Percentiles rank a stretch among this genome's conserved stretches.
Evolutionary conservation across 371 early-diverging fungal species (phyloP).

Genomic region (Capniomyces stellatus): DNA sequence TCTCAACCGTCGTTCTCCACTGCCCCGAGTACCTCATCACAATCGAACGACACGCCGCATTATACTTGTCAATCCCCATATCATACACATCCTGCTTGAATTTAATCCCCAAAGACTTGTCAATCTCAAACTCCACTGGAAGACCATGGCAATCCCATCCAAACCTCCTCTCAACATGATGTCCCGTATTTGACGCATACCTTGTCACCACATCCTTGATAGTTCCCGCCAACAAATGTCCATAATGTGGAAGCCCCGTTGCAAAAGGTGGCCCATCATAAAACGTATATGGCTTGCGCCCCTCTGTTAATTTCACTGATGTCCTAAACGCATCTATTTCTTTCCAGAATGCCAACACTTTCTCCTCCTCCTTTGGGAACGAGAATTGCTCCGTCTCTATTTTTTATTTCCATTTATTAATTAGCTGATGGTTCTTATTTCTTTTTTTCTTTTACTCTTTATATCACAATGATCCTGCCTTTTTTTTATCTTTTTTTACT

Average conservation of each 20-base stretch:
- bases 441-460: too few species aligned
- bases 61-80: constrained; percentile 99
- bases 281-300: constrained; percentile 75
- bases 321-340: constrained; percentile 96
- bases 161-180: constrained; percentile 96
- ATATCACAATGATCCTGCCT: not conserved
- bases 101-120: constrained; percentile 90
- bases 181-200: constrained; percentile 94
- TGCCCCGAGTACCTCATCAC: constrained; percentile 96
- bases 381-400: constrained; percentile 27
- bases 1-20: constrained; percentile 94
- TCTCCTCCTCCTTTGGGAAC: constrained; percentile 93
- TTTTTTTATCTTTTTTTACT: not conserved
- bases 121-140: constrained; percentile 99
- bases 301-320: constrained; percentile 81
- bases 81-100: constrained; percentile 77
- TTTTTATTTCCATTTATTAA: not conserved
- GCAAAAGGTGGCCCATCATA: constrained; percentile 99
- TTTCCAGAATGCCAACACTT: constrained; percentile 91
- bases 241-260: constrained; percentile 99
- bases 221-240: constrained; percentile 98
- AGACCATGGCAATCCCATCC: constrained; percentile 99
- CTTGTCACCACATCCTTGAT: constrained; percentile 99
- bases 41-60: constrained; percentile 95
- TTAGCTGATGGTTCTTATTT: too few species aligned